Evolutionary conservation across 768 basidiomycete species (phyloP), one percentile per base, ranked within the genome.

Genomic region (Gautieria morchelliformis): DNA sequence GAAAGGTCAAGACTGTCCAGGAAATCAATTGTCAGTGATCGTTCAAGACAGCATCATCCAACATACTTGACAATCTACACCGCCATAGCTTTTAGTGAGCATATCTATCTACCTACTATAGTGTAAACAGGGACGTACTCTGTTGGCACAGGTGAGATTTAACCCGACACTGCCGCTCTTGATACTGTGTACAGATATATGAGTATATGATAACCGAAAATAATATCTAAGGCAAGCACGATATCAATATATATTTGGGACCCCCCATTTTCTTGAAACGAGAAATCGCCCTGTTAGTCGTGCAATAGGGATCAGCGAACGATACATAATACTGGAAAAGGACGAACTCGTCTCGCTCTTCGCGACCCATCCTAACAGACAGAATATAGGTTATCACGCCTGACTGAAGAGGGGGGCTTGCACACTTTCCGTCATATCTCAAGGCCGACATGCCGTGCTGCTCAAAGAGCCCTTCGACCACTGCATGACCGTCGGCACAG

Each of bases 141-240:
- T 80, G 63, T 86, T 87, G 0, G 86, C 86, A 11, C 76, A 69
- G 2, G 83, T 81, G 9, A 88, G 70, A 65, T 87, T 87, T 57
- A 82, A 24, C 17, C 85, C 85, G 30, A 87, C 85, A 55, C 85
- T 83, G 32, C 85, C 85, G 60, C 80, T 82, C 61, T 79, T 84
- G n/a, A 81, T 83, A 33, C 61, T 63, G 53, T 60, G 27, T 27
- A 27, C 27, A 27, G 2, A 27, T 27, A 27, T 27, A 27, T 22
- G 10, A 4, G 22, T 27, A 40, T 41, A 24, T 9, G 41, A 27
- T 12, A 42, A 27, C 33, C 40, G 12, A 7, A 27, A 47, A 52
- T 22, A 41, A 20, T 50, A 6, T 41, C n/a, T 51, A 50, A 59
- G 68, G 32, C 58, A 14, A 14, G 35, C 35, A 81, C 82, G 82